Percentiles rank a stretch among this genome's conserved stretches.
These are phyloP conservation scores for Apiotrichum domesticum DNA, from an alignment of 1,284 basidiomycete genomes.

Conservation along the genomic window DNA sequence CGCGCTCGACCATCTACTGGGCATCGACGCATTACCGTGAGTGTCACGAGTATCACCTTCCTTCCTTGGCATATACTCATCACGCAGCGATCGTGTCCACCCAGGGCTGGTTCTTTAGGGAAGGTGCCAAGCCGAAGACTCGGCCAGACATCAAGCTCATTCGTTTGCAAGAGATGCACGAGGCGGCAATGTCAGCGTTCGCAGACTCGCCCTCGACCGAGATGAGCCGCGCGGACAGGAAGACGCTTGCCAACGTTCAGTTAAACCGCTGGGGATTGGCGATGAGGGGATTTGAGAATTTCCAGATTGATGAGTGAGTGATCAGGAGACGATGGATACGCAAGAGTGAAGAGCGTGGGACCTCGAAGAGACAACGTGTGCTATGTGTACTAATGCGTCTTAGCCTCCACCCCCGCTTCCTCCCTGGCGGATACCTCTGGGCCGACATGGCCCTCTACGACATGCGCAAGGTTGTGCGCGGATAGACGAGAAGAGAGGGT, in stretches of 20 bases:
- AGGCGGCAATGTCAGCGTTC: slow-evolving; percentile 12
- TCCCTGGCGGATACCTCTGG: slow-evolving; percentile 17
- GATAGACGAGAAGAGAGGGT: too few species aligned
- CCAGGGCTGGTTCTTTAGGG: slow-evolving; percentile 16
- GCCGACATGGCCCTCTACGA: slow-evolving; percentile 21
- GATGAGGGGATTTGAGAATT: slow-evolving; percentile 14
- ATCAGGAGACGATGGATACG: too few species aligned
- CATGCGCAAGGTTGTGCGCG: slow-evolving; percentile 8
- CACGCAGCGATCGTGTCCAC: slow-evolving; percentile 1
- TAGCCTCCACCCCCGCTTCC: slow-evolving; percentile 10
- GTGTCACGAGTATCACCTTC: neutral
- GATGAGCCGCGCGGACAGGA: neutral
- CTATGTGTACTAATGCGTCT: too few species aligned
- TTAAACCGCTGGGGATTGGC: slow-evolving; percentile 13
- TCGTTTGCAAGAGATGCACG: slow-evolving; percentile 10
- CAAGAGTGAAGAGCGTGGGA: too few species aligned
- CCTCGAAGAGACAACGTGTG: too few species aligned
- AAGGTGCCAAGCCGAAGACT: neutral
- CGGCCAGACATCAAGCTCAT: slow-evolving; percentile 7
- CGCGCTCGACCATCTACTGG: slow-evolving; percentile 13
- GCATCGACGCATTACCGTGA: slow-evolving; percentile 18
- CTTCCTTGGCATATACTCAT: too few species aligned
- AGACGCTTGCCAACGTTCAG: neutral
- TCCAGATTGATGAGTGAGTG: slow-evolving; percentile 18
- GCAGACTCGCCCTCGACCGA: neutral